Conservation (phyloP, 2,329 filamentous ascomycete species). For the Catunica adiposa region DNA sequence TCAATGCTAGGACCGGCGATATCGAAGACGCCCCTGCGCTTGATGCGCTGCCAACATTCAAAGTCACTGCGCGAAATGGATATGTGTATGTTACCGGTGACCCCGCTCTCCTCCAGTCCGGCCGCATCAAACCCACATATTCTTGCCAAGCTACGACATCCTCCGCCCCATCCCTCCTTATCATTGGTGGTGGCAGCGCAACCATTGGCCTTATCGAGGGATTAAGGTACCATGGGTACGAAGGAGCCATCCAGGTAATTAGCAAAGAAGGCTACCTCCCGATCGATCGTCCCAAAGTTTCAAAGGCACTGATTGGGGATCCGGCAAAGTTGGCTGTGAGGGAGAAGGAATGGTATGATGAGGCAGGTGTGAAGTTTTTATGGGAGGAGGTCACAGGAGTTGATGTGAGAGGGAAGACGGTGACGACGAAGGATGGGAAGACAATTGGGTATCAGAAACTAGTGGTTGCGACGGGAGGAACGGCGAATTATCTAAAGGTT, state of each 20-base stretch:
- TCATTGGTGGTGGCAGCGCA: slow-evolving; percentile 78
- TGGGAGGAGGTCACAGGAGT: slow-evolving; percentile 52
- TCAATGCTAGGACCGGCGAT: slow-evolving; percentile 75
- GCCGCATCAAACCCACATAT: slow-evolving; percentile 43
- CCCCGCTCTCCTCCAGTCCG: slow-evolving; percentile 59
- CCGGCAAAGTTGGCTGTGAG: slow-evolving; percentile 61
- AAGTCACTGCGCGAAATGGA: slow-evolving; percentile 64
- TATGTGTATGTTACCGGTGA: slow-evolving; percentile 73
- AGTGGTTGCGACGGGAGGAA: slow-evolving; percentile 75
- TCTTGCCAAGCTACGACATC: slow-evolving; percentile 36
- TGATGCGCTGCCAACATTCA: slow-evolving; percentile 70
- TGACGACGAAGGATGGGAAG: slow-evolving; percentile 58
- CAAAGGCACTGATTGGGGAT: slow-evolving; percentile 80
- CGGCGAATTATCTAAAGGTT: slow-evolving; percentile 57
- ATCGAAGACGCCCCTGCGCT: slow-evolving; percentile 89
- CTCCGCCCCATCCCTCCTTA: slow-evolving; percentile 38
- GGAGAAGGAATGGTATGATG: slow-evolving; percentile 59
- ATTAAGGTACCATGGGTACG: slow-evolving; percentile 66
- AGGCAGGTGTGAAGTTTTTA: slow-evolving; percentile 39
- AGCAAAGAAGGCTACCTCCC: slow-evolving; percentile 71
- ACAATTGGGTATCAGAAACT: slow-evolving; percentile 72
- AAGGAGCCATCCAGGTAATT: slow-evolving; percentile 66
- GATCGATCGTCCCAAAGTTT: slow-evolving; percentile 88
- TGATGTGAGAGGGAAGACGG: slow-evolving; percentile 59
- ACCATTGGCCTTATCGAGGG: slow-evolving; percentile 68